Evolutionary conservation across 371 early-diverging fungal genomes (phyloP).

Genomic region (Rhizopus sp.): DNA sequence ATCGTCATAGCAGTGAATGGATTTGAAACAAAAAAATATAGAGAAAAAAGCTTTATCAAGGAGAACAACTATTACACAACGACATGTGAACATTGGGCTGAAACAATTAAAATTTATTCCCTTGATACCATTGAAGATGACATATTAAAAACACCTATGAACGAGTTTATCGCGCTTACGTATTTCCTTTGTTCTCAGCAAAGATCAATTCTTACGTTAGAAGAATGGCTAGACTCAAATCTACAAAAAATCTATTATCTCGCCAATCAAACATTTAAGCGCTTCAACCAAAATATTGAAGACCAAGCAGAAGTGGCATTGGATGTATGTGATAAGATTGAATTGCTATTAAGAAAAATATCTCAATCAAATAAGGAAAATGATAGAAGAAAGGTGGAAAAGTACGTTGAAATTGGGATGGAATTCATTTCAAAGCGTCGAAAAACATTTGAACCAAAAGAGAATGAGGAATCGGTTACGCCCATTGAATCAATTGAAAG

Average conservation of each 20-base stretch:
- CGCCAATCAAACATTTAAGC: too few species aligned
- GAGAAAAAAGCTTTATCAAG: conserved; percentile 3
- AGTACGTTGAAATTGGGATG: too few species aligned
- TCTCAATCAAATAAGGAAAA: too few species aligned
- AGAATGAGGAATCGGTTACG: neutral
- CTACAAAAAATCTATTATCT: too few species aligned
- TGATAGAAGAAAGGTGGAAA: too few species aligned
- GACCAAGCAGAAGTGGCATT: too few species aligned
- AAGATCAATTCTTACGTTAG: too few species aligned
- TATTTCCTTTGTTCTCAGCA: neutral
- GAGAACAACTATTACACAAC: conserved; percentile 1
- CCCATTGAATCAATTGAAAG: conserved; percentile 4
- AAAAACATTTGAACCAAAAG: neutral
- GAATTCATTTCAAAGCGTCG: too few species aligned
- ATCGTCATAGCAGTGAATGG: conserved; percentile 10
- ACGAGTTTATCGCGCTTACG: conserved; percentile 21
- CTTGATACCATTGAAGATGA: conserved; percentile 8
- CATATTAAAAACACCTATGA: conserved; percentile 15
- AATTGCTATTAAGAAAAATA: too few species aligned
- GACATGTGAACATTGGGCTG: conserved; percentile 15
- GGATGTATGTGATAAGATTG: too few species aligned
- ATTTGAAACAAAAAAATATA: conserved; percentile 16
- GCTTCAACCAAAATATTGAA: too few species aligned
- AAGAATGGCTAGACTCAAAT: too few species aligned
- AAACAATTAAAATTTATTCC: conserved; percentile 9